A percentile compares a stretch with the other conserved stretches of the same genome.
Conservation (phyloP, 1,284 basidiomycete genomes). For the Volvariella volvacea region DNA sequence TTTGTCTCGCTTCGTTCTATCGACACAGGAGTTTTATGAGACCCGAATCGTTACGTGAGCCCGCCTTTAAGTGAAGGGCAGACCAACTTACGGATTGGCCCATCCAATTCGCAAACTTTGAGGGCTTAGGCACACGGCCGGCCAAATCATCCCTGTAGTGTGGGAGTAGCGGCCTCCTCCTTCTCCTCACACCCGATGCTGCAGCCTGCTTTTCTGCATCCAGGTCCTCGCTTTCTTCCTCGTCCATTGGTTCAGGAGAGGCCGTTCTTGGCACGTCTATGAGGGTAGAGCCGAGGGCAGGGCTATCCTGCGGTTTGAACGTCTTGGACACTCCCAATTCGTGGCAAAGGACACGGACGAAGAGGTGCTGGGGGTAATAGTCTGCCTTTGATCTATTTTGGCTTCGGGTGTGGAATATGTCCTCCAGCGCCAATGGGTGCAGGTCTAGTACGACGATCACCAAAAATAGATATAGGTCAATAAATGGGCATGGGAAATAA, state of each 20-base stretch:
- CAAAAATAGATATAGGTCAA: background rate
- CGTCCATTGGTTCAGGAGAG: background rate
- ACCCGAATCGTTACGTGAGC: too few relatives aligned
- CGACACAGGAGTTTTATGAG: too few relatives aligned
- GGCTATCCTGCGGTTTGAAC: background rate
- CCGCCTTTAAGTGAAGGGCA: too few relatives aligned
- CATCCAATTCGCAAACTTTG: too few relatives aligned
- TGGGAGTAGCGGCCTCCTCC: too few relatives aligned
- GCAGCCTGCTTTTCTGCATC: too few relatives aligned
- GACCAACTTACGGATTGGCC: too few relatives aligned
- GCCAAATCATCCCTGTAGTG: too few relatives aligned
- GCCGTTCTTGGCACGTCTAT: background rate
- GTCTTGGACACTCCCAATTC: background rate
- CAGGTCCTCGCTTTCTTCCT: too few relatives aligned
- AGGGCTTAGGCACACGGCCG: too few relatives aligned
- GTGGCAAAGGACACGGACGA: conserved; percentile 58
- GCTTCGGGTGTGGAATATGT: conserved; percentile 52
- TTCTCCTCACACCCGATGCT: too few relatives aligned
- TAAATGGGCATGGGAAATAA: background rate
- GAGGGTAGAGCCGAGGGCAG: background rate
- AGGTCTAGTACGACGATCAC: conserved; percentile 43
- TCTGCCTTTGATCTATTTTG: conserved; percentile 64
- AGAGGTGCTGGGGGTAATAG: conserved; percentile 65
- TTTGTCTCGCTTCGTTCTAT: background rate
- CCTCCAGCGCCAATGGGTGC: conserved; percentile 65